Evolutionary conservation across 345 rosid species (phyloP).

Genomic region (Hibiscus syriacus): DNA sequence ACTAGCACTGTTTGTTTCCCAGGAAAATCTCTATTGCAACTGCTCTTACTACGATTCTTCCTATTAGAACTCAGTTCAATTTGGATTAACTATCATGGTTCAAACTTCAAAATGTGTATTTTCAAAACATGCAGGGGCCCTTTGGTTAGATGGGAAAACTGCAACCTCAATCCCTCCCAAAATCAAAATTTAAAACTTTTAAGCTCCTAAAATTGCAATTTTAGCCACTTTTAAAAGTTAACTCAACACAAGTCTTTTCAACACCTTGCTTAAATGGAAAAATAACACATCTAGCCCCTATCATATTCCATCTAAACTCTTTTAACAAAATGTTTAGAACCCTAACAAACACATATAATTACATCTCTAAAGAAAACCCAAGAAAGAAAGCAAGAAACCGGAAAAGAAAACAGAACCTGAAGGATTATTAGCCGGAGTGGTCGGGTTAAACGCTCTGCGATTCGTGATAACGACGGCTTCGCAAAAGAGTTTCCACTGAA

Average conservation of each 20-base stretch:
- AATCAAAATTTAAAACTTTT: too few species aligned
- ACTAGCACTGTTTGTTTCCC: neutral
- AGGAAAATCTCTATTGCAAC: neutral
- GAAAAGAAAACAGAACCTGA: neutral
- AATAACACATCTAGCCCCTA: too few species aligned
- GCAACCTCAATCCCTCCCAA: too few species aligned
- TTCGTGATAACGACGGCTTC: neutral
- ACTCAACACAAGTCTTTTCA: too few species aligned
- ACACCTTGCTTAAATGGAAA: too few species aligned
- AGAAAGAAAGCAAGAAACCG: neutral
- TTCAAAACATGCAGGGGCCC: neutral
- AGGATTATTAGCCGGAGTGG: neutral
- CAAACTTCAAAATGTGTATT: neutral
- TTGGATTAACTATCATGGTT: neutral
- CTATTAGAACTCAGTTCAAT: neutral
- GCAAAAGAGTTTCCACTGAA: constrained; percentile 2
- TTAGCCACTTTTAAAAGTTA: too few species aligned
- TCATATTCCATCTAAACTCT: too few species aligned
- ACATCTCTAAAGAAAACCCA: neutral
- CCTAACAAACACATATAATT: neutral
- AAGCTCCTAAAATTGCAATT: too few species aligned
- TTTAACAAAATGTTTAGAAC: neutral
- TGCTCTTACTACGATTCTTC: neutral
- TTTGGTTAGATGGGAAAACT: too few species aligned
- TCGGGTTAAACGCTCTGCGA: neutral